These are phyloP conservation scores for Stagonosporopsis chrysanthemi DNA, from an alignment of 2,329 filamentous ascomycete genomes.

Conservation along the genomic window DNA sequence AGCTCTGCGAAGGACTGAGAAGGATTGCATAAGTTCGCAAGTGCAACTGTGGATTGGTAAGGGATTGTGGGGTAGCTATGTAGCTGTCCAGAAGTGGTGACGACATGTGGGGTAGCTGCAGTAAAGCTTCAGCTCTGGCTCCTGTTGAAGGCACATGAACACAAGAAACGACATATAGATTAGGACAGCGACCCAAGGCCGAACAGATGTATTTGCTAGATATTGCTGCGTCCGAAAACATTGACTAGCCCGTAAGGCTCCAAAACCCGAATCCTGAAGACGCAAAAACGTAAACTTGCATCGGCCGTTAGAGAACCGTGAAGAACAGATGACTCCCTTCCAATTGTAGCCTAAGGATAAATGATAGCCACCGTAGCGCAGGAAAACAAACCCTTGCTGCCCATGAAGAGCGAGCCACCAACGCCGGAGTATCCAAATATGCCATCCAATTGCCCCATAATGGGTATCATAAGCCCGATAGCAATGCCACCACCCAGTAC, in stretches of 20 bases:
- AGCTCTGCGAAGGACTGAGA: neutral
- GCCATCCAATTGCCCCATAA: neutral
- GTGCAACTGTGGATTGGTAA: constrained; percentile 3
- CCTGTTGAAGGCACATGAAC: neutral
- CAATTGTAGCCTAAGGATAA: constrained; percentile 10
- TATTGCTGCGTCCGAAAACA: neutral
- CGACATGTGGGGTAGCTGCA: constrained; percentile 30
- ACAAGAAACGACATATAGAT: neutral
- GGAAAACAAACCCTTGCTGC: neutral
- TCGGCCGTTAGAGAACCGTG: constrained; percentile 4
- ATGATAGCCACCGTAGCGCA: constrained; percentile 7
- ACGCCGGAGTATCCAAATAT: constrained; percentile 11
- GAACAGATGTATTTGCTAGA: constrained; percentile 4
- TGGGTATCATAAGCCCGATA: constrained; percentile 3
- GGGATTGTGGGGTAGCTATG: constrained; percentile 14
- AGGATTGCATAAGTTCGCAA: neutral
- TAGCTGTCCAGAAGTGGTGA: constrained; percentile 17
- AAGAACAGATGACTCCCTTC: constrained; percentile 11
- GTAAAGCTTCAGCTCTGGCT: neutral
- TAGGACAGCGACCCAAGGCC: neutral
- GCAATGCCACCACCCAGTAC: constrained; percentile 9
- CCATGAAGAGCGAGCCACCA: neutral
- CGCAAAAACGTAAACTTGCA: neutral
- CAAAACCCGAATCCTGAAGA: neutral
- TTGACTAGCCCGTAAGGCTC: neutral